These are phyloP conservation scores for Penicillium dipodomyicola DNA, from an alignment of 495 filamentous ascomycete species.

Conservation along the genomic window DNA sequence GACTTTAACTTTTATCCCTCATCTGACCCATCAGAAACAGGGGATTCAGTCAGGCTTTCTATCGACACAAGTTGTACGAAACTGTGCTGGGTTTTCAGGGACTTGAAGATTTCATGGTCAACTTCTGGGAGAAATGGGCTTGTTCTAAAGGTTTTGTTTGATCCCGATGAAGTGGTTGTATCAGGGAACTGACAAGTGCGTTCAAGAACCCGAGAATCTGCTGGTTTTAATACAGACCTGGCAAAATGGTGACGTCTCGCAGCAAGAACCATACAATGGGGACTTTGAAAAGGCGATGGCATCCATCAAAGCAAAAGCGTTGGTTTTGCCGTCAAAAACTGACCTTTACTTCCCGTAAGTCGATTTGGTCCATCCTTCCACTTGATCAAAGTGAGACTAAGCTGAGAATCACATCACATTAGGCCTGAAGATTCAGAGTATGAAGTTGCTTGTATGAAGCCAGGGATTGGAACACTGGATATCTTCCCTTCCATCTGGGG, in stretches of 20 bases:
- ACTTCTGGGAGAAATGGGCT: slow-evolving; percentile 74
- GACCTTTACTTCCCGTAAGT: slow-evolving; percentile 73
- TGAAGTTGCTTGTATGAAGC: slow-evolving; percentile 62
- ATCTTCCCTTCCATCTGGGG: slow-evolving; percentile 67
- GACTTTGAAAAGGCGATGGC: slow-evolving; percentile 63
- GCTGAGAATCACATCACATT: slow-evolving; percentile 14
- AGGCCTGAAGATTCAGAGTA: slow-evolving; percentile 67
- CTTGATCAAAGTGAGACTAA: not conserved
- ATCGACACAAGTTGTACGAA: slow-evolving; percentile 64
- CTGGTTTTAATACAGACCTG: slow-evolving; percentile 69
- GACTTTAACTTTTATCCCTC: not conserved
- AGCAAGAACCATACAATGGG: slow-evolving; percentile 62
- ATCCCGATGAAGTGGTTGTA: not conserved
- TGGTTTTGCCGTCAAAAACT: slow-evolving; percentile 63
- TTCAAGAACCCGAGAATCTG: slow-evolving; percentile 62
- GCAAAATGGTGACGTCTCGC: slow-evolving; percentile 65
- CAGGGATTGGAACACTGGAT: slow-evolving; percentile 56
- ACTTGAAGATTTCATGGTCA: slow-evolving; percentile 66
- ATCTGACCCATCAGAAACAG: slow-evolving; percentile 21
- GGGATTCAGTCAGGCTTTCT: slow-evolving; percentile 72
- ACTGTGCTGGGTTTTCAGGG: slow-evolving; percentile 56
- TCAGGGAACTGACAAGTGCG: slow-evolving; percentile 14
- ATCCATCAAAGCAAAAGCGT: slow-evolving; percentile 63
- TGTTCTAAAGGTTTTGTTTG: slow-evolving; percentile 52
- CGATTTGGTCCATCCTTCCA: too few relatives aligned